Base-by-base conservation (phyloP, 2,329 filamentous ascomycete species). In the Colletotrichum liriopes region DNA sequence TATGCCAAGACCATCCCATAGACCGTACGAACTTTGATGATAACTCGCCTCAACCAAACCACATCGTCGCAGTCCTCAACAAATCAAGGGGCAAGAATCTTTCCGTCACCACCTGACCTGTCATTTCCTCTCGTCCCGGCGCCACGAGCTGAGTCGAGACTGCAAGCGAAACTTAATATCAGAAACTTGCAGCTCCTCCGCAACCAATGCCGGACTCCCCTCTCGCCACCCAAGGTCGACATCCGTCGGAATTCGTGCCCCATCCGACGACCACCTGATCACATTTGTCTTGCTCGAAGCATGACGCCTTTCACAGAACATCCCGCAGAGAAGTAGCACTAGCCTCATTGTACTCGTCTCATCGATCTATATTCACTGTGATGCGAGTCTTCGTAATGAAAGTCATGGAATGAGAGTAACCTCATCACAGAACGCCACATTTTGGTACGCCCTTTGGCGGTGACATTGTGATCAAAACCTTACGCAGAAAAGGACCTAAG, bases 161-260 rank as follows among this genome's bases (percentile, higher is more conserved):
- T n/a, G 18, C 29, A 35, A 35, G 26, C 29, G 23, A 8, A 43
- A 16, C 51, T 51, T 6, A 45, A 7, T 5, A 51, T 6, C 20
- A 8, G 26, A 49, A 5, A 11, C 29, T 23, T 23, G 9, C 9
- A 26, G 23, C 47, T 26, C 12, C 47, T 49, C n/a, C n/a, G 2
- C 7, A 45, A 20, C 18, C 1, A 45, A n/a, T 2, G 18, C 43
- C 20, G 11, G 20, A 8, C 47, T 12, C 47, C 2, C 47, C n/a
- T 37, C 47, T 23, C n/a, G 2, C 47, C 11, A 14, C 26, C 23
- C 47, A 18, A 49, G 47, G 23, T 49, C 47, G 23, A 3, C 29
- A 52, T 32, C 51, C 51, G 51, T 35, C 51, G 51, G 51, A 35
- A 54, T 16, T 54, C 51, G 29, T 54, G 51, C 29, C 51, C 8